Conservation (phyloP, 495 filamentous ascomycete genomes). For the Tuber borchii region DNA sequence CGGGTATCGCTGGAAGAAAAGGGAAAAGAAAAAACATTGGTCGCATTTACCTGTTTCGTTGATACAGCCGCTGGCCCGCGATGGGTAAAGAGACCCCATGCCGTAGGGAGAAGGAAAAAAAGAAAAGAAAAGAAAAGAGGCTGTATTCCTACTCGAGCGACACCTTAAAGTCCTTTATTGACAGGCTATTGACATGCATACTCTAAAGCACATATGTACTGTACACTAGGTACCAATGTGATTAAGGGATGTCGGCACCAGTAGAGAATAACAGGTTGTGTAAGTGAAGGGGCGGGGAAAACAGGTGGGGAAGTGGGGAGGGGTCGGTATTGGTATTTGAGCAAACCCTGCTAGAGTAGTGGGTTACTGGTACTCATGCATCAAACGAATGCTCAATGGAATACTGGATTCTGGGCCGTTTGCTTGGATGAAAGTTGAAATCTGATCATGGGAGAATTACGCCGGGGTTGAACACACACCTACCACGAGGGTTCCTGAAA, state of each 20-base stretch:
- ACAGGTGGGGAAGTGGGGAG: constrained; percentile 15
- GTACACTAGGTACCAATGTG: background rate
- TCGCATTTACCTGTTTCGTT: constrained; percentile 27
- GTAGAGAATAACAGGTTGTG: constrained; percentile 8
- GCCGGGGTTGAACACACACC: constrained; percentile 11
- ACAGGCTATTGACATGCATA: background rate
- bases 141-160: constrained; percentile 7
- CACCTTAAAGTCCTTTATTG: background rate
- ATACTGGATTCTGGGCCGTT: constrained; percentile 9
- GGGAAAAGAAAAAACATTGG: constrained; percentile 14
- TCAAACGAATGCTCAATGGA: constrained; percentile 4
- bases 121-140: background rate
- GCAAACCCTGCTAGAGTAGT: constrained; percentile 26
- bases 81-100: constrained; percentile 27
- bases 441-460: constrained; percentile 30
- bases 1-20: background rate
- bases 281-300: constrained; percentile 18
- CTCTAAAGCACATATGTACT: constrained; percentile 22
- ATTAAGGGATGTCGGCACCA: background rate
- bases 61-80: constrained; percentile 24
- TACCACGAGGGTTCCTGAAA: constrained; percentile 33
- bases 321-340: constrained; percentile 12
- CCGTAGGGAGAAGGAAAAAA: constrained; percentile 25
- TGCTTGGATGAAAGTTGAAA: constrained; percentile 21
- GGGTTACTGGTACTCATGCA: constrained; percentile 15